Conservation (phyloP, 75 land plant species). For the Cupressus sempervirens region DNA sequence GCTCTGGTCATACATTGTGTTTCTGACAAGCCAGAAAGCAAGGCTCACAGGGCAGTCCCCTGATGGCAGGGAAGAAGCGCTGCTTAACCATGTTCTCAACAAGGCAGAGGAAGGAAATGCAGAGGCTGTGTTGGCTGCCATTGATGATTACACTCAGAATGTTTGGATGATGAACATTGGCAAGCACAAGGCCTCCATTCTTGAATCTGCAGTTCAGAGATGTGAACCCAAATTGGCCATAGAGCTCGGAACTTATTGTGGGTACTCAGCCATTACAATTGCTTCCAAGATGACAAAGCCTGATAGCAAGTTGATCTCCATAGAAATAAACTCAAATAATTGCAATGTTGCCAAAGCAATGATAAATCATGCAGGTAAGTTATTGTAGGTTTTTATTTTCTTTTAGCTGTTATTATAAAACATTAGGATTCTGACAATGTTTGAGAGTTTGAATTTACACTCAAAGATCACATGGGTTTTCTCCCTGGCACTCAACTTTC, state of each 20-base stretch:
- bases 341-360: constrained; percentile 16
- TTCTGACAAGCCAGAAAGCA: neutral
- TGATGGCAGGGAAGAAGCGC: constrained; percentile 14
- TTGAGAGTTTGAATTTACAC: neutral
- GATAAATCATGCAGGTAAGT: constrained; percentile 22
- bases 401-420: neutral
- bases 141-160: constrained; percentile 5
- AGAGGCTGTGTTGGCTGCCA: constrained; percentile 15
- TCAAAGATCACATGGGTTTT: neutral
- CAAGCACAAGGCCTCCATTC: constrained; percentile 9
- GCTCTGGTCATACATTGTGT: neutral
- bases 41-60: constrained; percentile 12
- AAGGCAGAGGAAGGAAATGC: constrained; percentile 11
- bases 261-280: constrained; percentile 23
- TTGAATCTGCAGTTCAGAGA: constrained; percentile 11
- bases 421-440: neutral
- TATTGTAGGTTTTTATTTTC: neutral
- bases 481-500: neutral
- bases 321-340: constrained; percentile 15
- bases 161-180: constrained; percentile 26
- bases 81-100: constrained; percentile 10
- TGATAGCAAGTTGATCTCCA: constrained; percentile 12
- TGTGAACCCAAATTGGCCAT: constrained; percentile 14
- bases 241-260: constrained; percentile 25
- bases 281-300: constrained; percentile 20